A percentile compares a stretch with the other conserved stretches of the same genome.
Evolutionary conservation across 768 basidiomycete species (phyloP).

Genomic region (Tylopilus subfusipes): DNA sequence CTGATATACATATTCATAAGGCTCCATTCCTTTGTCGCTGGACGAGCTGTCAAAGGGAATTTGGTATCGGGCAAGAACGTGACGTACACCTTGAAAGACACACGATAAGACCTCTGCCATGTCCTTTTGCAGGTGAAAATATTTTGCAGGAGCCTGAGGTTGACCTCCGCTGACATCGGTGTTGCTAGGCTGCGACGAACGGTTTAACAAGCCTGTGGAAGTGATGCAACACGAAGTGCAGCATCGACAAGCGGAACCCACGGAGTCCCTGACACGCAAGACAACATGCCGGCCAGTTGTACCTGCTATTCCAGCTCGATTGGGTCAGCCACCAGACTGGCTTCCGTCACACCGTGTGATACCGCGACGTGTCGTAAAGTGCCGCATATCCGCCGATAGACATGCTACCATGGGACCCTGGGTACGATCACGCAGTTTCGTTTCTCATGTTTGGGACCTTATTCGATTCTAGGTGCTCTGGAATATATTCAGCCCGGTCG

Average conservation of each 20-base stretch:
- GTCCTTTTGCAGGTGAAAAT: slow-evolving; percentile 41
- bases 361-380: slow-evolving; percentile 40
- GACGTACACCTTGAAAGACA: slow-evolving; percentile 54
- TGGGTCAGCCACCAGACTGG: slow-evolving; percentile 38
- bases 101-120: slow-evolving; percentile 28
- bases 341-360: slow-evolving; percentile 53
- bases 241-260: slow-evolving; percentile 25
- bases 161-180: slow-evolving; percentile 9
- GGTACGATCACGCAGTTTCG: slow-evolving; percentile 37
- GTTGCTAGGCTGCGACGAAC: slow-evolving; percentile 49
- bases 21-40: slow-evolving; percentile 50
- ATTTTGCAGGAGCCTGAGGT: not conserved
- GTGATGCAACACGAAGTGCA: slow-evolving; percentile 49
- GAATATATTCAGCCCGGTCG: slow-evolving; percentile 40
- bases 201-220: slow-evolving; percentile 44
- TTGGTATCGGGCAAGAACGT: slow-evolving; percentile 35
- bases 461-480: slow-evolving; percentile 40
- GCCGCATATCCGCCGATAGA: slow-evolving; percentile 46
- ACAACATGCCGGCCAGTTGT: slow-evolving; percentile 33
- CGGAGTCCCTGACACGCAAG: slow-evolving; percentile 19
- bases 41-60: slow-evolving; percentile 50
- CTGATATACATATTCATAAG: slow-evolving; percentile 23
- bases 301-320: slow-evolving; percentile 30
- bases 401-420: slow-evolving; percentile 51
- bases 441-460: not conserved